Evolutionary conservation across 2,329 filamentous ascomycete genomes (phyloP), one percentile per base, ranked within the genome.

Genomic region (Rosellinia necatrix): DNA sequence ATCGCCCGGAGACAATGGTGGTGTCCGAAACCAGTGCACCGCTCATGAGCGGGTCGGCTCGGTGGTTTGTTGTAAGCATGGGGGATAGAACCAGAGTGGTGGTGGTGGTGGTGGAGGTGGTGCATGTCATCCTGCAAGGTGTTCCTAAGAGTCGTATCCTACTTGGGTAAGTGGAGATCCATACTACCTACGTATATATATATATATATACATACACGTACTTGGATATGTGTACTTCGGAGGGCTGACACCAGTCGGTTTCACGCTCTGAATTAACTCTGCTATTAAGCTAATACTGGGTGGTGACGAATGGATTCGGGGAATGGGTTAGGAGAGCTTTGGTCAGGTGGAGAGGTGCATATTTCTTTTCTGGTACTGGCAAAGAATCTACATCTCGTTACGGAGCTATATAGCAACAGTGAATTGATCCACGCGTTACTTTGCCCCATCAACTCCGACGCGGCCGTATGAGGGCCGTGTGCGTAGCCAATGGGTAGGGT

Each of bases 371-470:
- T 32, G 8, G 34, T 41, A 46, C 41, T 21, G 19, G 25, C 22
- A 29, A 17, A n/a, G 27, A 54, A 34, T 52, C n/a, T 47, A 22
- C 40, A 41, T 49, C 8, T 29, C 38, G 19, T n/a, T 46, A 25
- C 12, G 7, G 13, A 43, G 47, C 46, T 51, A 55, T 58, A 54
- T 48, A 59, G 51, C 40, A 34, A 37, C 41, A 34, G 38, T 49
- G 19, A 9, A 52, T 44, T 42, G 17, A 19, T 34, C 25, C 9
- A n/a, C 47, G 50, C 29, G 34, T 32, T 40, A 44, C 6, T 30
- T 17, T 34, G 30, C 27, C 42, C 25, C 51, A 27, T 17, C 38
- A 25, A 19, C 19, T 22, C 34, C 17, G 44, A 25, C n/a, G n/a
- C n/a, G n/a, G n/a, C n/a, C n/a, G n/a, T n/a, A n/a, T n/a, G n/a